phyloP scores from a whole-genome alignment of 805 yeast genomes.

The Zygotorulaspora chibaensis region DNA sequence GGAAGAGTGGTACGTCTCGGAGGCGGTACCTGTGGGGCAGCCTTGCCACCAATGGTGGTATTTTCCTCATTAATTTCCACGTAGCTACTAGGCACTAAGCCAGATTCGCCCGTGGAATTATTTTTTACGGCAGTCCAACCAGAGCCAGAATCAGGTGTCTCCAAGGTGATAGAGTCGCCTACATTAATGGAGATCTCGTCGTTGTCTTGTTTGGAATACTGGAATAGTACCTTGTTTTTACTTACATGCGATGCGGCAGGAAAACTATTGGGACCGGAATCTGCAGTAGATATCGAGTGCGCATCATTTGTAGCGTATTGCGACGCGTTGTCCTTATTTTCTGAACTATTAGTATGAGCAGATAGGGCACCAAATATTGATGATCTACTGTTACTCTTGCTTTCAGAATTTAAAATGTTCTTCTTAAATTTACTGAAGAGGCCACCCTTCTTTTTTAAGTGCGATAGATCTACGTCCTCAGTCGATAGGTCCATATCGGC shows the following conservation, averaged over 20 bases:
- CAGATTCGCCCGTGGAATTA: conserved; percentile 47
- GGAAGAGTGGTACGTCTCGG: conserved; percentile 46
- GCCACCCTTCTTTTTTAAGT: conserved; percentile 56
- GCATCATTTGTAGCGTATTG: conserved; percentile 12
- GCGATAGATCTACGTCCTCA: conserved; percentile 43
- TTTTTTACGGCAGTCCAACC: conserved; percentile 82
- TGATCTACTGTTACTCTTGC: conserved; percentile 5
- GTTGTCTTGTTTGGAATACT: conserved; percentile 61
- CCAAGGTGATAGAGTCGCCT: conserved; percentile 57
- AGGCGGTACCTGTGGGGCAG: conserved; percentile 75
- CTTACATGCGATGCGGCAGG: conserved; percentile 6
- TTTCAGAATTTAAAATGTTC: conserved; percentile 16
- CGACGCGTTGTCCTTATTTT: conserved; percentile 1
- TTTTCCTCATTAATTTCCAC: conserved; percentile 43
- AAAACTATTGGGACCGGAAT: conserved; percentile 8
- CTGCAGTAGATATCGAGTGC: conserved; percentile 9
- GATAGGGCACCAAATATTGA: conserved; percentile 7
- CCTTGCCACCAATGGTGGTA: conserved; percentile 35
- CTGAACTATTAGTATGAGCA: conserved; percentile 1
- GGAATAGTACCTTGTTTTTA: conserved; percentile 53
- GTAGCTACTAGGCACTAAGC: conserved; percentile 84
- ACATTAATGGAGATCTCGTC: conserved; percentile 65
- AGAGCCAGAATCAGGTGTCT: conserved; percentile 75
- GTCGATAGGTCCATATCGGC: conserved; percentile 60
- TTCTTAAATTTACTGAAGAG: conserved; percentile 42